Conservation (phyloP, 2,329 filamentous ascomycete species). For the Botrytis tulipae region DNA sequence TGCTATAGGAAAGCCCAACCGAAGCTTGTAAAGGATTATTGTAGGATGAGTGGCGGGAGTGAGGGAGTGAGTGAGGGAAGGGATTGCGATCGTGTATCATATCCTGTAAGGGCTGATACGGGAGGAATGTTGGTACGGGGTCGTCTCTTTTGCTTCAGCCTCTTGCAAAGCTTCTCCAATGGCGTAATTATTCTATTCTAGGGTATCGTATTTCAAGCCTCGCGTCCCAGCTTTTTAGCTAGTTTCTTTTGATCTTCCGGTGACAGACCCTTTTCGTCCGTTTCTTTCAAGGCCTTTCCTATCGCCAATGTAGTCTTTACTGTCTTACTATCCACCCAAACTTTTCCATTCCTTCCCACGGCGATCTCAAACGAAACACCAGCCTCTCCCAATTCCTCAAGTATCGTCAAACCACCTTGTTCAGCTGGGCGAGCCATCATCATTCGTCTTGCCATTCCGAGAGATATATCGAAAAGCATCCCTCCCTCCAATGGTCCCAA, state of each 20-base stretch:
- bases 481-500: constrained; percentile 80
- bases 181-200: constrained; percentile 14
- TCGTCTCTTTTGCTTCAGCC: neutral
- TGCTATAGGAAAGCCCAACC: neutral
- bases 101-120: neutral
- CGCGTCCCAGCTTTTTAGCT: constrained; percentile 55
- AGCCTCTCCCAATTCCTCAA: constrained; percentile 74
- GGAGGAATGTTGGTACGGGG: constrained; percentile 8
- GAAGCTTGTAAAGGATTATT: neutral
- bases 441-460: constrained; percentile 77
- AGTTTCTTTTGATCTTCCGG: constrained; percentile 68
- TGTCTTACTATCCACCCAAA: constrained; percentile 85
- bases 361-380: constrained; percentile 91
- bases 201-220: constrained; percentile 26
- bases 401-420: constrained; percentile 64
- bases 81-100: neutral
- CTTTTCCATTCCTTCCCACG: constrained; percentile 84
- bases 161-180: neutral
- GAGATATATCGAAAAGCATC: constrained; percentile 79
- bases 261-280: constrained; percentile 66
- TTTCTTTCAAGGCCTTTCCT: constrained; percentile 72
- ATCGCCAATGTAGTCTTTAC: constrained; percentile 72
- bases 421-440: constrained; percentile 63
- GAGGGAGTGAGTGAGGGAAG: neutral
- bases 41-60: neutral